A percentile compares a stretch with the other conserved stretches of the same genome.
These are phyloP conservation scores for Yarrowia bubula DNA, from an alignment of 805 yeast species.

Conservation along the genomic window DNA sequence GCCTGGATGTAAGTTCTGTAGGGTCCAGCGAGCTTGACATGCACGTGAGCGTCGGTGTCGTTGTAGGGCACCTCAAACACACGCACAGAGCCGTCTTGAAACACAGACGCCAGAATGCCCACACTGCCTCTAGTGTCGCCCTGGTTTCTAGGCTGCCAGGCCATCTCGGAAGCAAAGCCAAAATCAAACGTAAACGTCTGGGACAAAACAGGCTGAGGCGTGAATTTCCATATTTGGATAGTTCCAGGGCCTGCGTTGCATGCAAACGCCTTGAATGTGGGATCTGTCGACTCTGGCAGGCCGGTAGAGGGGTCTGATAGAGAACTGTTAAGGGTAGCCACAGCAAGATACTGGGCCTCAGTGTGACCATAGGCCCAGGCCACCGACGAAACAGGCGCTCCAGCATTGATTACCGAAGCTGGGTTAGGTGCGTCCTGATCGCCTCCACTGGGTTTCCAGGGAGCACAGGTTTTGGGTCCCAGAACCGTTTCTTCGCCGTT, in stretches of 20 bases:
- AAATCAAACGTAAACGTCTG: conserved; percentile 37
- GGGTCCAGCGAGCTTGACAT: conserved; percentile 27
- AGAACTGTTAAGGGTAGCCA: conserved; percentile 45
- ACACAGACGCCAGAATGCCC: conserved; percentile 46
- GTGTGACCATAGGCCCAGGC: conserved; percentile 47
- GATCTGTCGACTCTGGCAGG: conserved; percentile 39
- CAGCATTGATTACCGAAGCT: conserved; percentile 49
- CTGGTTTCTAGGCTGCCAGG: conserved; percentile 38
- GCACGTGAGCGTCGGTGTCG: neutral
- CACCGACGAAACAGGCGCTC: conserved; percentile 52
- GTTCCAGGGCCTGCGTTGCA: conserved; percentile 29
- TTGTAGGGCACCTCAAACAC: conserved; percentile 43
- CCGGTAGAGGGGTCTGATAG: conserved; percentile 37
- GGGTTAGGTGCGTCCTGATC: conserved; percentile 34
- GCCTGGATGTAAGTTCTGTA: conserved; percentile 27
- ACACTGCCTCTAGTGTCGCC: neutral
- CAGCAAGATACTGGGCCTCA: conserved; percentile 49
- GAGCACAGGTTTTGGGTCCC: neutral
- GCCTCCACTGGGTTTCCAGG: conserved; percentile 10
- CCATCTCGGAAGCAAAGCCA: conserved; percentile 35
- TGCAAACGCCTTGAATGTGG: conserved; percentile 26
- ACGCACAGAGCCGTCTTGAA: conserved; percentile 58
- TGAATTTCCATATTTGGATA: conserved; percentile 33
- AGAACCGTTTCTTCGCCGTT: neutral
- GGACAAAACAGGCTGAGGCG: conserved; percentile 30